These are phyloP conservation scores for Populus nigra DNA, from an alignment of 345 rosid genomes.

Conservation along the genomic window DNA sequence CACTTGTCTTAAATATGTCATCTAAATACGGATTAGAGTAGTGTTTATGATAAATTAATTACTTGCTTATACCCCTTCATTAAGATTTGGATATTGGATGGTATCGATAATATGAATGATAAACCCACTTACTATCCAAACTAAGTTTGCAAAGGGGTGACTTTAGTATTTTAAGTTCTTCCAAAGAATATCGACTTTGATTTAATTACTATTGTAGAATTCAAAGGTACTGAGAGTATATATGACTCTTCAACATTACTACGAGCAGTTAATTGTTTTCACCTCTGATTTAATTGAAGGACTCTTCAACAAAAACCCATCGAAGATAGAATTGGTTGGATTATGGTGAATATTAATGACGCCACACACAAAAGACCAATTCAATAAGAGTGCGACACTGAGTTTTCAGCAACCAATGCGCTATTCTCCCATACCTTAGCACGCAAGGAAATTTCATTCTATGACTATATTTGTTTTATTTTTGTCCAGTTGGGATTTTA, in stretches of 20 bases:
- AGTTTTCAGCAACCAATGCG: neutral
- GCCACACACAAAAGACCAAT: neutral
- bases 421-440: neutral
- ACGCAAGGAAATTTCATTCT: constrained; percentile 11
- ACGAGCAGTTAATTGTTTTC: neutral
- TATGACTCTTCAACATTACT: neutral
- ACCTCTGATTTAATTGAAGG: neutral
- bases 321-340: neutral
- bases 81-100: too few relatives aligned
- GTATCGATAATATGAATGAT: too few relatives aligned
- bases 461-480: neutral
- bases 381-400: neutral
- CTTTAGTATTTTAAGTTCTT: too few relatives aligned
- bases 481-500: neutral
- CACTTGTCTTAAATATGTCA: too few relatives aligned
- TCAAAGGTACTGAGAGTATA: neutral
- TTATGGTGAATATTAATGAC: neutral
- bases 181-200: too few relatives aligned
- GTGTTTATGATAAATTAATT: too few relatives aligned
- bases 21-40: too few relatives aligned
- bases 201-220: too few relatives aligned
- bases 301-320: neutral
- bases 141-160: too few relatives aligned
- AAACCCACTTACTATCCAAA: too few relatives aligned
- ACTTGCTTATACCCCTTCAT: too few relatives aligned